Evolutionary conservation across 257 asterid genomes (phyloP).

Genomic region (Rubia yunnanensis): DNA sequence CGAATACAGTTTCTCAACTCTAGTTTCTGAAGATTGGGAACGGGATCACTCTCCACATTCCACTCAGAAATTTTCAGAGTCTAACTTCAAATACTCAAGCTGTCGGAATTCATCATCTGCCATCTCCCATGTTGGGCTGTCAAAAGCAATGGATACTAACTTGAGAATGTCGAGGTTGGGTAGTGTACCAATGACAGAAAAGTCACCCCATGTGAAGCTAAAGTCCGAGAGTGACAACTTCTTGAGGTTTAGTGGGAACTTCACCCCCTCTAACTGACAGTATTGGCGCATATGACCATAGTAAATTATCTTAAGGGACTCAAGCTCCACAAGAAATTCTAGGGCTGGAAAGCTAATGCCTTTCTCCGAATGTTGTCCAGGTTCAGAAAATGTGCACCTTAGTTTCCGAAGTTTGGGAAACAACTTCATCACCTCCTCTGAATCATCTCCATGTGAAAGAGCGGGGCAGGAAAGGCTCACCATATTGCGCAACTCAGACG

Average conservation of each 20-base stretch:
- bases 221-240: slow-evolving; percentile 2
- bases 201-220: neutral
- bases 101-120: neutral
- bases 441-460: neutral
- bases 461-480: neutral
- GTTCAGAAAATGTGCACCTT: neutral
- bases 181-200: neutral
- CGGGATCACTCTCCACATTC: slow-evolving; percentile 5
- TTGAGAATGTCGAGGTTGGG: slow-evolving; percentile 1
- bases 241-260: neutral
- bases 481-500: neutral
- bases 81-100: slow-evolving; percentile 5
- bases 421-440: neutral
- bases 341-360: neutral
- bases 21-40: slow-evolving; percentile 1
- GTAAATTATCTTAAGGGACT: slow-evolving; percentile 8
- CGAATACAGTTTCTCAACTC: slow-evolving; percentile 2
- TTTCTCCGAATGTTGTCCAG: neutral
- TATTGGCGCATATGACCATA: neutral
- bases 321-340: slow-evolving; percentile 1
- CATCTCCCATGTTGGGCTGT: slow-evolving; percentile 3
- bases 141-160: neutral
- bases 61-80: neutral
- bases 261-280: neutral
- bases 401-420: slow-evolving; percentile 1